These are phyloP conservation scores for Phoenix dactylifera DNA, from an alignment of 176 grass and related monocot species.

Conservation along the genomic window DNA sequence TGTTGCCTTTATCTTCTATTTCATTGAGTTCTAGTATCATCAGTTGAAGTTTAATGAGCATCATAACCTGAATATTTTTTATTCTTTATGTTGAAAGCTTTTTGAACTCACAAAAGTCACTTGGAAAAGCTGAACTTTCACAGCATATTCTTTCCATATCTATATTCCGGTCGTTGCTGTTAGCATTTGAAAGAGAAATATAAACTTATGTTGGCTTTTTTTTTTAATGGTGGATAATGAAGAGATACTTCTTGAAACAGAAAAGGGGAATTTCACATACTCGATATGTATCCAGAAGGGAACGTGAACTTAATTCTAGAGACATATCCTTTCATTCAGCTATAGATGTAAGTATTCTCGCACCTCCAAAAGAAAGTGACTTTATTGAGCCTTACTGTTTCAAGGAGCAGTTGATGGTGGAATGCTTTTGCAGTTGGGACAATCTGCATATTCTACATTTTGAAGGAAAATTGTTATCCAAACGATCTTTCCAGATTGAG, in stretches of 20 bases:
- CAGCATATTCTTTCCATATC: too few relatives aligned
- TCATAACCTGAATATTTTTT: too few relatives aligned
- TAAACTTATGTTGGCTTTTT: too few relatives aligned
- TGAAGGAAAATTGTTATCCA: constrained; percentile 15
- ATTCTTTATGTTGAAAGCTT: too few relatives aligned
- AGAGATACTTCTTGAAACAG: constrained; percentile 16
- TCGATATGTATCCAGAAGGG: constrained; percentile 26
- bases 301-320: constrained; percentile 16
- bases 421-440: constrained; percentile 32
- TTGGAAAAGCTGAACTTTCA: too few relatives aligned
- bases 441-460: constrained; percentile 11
- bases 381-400: not conserved
- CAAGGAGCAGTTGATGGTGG: constrained; percentile 4
- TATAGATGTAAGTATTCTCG: constrained; percentile 32
- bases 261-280: constrained; percentile 34
- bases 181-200: too few relatives aligned
- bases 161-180: too few relatives aligned
- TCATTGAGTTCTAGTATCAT: too few relatives aligned
- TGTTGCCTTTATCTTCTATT: too few relatives aligned
- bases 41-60: too few relatives aligned
- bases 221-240: constrained; percentile 14
- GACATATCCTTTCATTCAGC: constrained; percentile 16
- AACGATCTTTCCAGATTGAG: constrained; percentile 12
- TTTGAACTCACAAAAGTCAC: too few relatives aligned
- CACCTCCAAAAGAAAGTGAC: not conserved